These are phyloP conservation scores for Coniochaeta sp. DNA, from an alignment of 2,329 filamentous ascomycete species.

Conservation along the genomic window DNA sequence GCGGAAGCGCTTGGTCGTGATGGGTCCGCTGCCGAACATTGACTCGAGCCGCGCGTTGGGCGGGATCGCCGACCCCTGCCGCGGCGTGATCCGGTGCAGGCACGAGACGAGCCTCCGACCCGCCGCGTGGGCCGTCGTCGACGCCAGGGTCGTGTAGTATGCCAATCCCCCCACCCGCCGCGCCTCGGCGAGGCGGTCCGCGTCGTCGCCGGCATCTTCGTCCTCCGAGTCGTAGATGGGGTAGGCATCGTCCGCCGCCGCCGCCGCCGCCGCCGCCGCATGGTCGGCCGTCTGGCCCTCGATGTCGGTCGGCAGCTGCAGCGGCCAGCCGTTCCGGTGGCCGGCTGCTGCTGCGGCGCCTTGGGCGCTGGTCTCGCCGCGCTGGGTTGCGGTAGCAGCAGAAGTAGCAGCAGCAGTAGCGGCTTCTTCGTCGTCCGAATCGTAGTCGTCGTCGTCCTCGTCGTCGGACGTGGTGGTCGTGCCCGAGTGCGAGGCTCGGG, in stretches of 20 bases:
- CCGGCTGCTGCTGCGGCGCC: constrained; percentile 13
- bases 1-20: constrained; percentile 55
- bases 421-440: constrained; percentile 57
- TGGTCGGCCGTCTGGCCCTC: constrained; percentile 74
- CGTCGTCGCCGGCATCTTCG: constrained; percentile 70
- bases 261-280: constrained; percentile 44
- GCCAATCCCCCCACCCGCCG: constrained; percentile 67
- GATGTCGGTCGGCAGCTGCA: constrained; percentile 52
- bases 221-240: constrained; percentile 88
- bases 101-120: constrained; percentile 34
- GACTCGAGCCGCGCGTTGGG: constrained; percentile 44
- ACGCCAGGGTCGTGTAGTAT: constrained; percentile 58
- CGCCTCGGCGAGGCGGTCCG: constrained; percentile 71
- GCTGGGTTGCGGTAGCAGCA: constrained; percentile 8
- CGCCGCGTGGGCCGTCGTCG: constrained; percentile 33
- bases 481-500: constrained; percentile 66
- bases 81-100: constrained; percentile 45
- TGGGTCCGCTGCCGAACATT: constrained; percentile 47
- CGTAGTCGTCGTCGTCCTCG: constrained; percentile 56
- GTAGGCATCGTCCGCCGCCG: constrained; percentile 61
- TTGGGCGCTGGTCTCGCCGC: constrained; percentile 29
- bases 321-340: constrained; percentile 17
- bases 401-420: too few species aligned
- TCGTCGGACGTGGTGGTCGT: constrained; percentile 73
- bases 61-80: constrained; percentile 49